Percentiles rank a stretch among this genome's conserved stretches.
These are phyloP conservation scores for Arabidopsis arenosa DNA, from an alignment of 345 rosid species.

Conservation along the genomic window DNA sequence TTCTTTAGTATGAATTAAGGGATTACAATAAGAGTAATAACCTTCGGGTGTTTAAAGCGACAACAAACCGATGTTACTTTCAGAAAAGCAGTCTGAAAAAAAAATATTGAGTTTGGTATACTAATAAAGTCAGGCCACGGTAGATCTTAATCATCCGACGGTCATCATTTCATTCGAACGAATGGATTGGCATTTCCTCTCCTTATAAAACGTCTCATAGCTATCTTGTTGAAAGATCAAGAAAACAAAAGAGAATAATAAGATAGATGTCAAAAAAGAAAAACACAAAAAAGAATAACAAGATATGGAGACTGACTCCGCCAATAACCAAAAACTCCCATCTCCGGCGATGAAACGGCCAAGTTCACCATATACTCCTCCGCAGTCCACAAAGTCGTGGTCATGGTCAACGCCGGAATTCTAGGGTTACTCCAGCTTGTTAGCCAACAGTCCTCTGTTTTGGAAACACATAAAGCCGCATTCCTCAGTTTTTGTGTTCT, in stretches of 20 bases:
- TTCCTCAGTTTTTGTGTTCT: conserved; percentile 25
- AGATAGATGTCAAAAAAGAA: too few species aligned
- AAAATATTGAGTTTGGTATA: too few species aligned
- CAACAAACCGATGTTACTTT: too few species aligned
- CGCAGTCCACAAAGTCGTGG: conserved; percentile 38
- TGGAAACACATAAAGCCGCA: conserved; percentile 29
- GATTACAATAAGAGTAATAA: too few species aligned
- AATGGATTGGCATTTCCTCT: background rate
- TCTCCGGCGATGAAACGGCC: conserved; percentile 1
- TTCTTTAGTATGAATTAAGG: too few species aligned
- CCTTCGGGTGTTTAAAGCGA: too few species aligned
- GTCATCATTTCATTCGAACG: background rate
- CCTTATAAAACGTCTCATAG: background rate
- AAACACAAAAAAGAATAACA: background rate
- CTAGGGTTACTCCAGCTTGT: conserved; percentile 33
- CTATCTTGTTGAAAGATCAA: background rate
- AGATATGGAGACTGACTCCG: background rate
- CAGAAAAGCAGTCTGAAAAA: too few species aligned
- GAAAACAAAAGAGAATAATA: background rate
- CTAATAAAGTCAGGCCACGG: too few species aligned
- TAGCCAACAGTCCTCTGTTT: conserved; percentile 27
- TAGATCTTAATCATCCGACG: background rate
- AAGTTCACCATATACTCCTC: conserved; percentile 24
- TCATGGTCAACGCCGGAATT: conserved; percentile 28
- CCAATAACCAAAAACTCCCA: background rate